Conservation (phyloP, 139 green algal genomes). For the Micromonas pusilla region DNA sequence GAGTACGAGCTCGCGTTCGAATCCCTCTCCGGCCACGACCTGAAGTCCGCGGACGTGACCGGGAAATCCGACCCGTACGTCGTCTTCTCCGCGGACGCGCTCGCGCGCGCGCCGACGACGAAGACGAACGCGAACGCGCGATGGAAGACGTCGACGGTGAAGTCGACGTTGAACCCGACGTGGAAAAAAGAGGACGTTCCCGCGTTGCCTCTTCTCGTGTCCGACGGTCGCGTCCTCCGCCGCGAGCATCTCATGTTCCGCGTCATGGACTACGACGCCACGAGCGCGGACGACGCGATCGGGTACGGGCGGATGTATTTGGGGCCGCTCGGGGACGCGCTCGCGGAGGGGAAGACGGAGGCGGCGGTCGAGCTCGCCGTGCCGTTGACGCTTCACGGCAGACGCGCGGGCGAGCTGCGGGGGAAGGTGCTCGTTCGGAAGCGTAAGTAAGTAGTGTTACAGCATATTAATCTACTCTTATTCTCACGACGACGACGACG, state of each 20-base stretch:
- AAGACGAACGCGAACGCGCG: neutral
- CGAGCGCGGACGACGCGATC: neutral
- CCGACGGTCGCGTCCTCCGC: neutral
- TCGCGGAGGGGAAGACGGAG: neutral
- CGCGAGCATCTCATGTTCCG: neutral
- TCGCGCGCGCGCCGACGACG: neutral
- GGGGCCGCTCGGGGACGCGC: neutral
- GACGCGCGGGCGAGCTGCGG: neutral
- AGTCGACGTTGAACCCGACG: no score
- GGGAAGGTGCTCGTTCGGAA: neutral
- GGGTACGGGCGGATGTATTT: neutral
- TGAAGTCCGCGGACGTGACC: neutral
- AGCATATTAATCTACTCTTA: no score
- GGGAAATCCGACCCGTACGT: neutral
- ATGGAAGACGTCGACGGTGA: no score
- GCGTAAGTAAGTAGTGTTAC: no score
- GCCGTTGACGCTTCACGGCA: neutral
- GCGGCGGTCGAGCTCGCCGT: neutral
- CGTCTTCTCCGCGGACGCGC: neutral
- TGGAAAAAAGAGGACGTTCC: neutral
- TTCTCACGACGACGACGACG: no score
- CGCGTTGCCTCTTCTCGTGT: neutral
- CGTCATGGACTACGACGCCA: neutral
- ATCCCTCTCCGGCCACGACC: neutral
- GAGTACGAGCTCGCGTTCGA: neutral